Percentiles rank a stretch among this genome's conserved stretches.
Conservation (phyloP, 441 rosid species). For the Corymbia calophylla region DNA sequence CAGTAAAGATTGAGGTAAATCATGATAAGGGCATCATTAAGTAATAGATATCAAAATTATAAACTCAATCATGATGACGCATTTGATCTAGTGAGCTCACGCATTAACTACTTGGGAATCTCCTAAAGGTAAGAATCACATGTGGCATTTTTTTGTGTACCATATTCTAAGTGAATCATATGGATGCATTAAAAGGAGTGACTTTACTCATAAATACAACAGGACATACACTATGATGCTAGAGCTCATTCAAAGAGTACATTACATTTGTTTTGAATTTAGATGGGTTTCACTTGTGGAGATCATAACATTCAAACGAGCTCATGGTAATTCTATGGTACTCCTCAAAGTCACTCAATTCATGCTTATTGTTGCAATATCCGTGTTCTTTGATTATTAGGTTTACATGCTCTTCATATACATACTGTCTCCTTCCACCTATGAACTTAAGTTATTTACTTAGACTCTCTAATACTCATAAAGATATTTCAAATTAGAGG, state of each 20-base stretch:
- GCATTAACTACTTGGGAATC: neutral
- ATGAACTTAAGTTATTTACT: accelerated
- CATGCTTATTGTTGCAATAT: neutral
- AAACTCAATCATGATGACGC: neutral
- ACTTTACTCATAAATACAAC: neutral
- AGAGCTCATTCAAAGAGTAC: neutral
- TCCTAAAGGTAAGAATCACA: neutral
- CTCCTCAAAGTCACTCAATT: accelerated
- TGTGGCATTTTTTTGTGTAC: neutral
- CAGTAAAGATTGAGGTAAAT: neutral
- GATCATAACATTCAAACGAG: neutral
- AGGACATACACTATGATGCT: neutral
- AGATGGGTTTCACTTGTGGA: neutral
- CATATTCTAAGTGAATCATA: neutral
- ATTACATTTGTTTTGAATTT: neutral
- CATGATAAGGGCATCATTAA: neutral
- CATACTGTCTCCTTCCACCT: accelerated
- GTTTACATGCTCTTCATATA: neutral
- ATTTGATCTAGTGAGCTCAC: neutral
- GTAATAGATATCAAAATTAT: neutral
- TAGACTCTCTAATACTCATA: neutral
- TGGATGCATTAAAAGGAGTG: neutral
- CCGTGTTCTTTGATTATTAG: accelerated
- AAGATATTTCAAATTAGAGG: neutral
- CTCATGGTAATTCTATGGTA: neutral